Percentiles rank a stretch among this genome's conserved stretches.
Conservation (phyloP, 31 red algal genomes). For the Odonthalia washingtoniensis region DNA sequence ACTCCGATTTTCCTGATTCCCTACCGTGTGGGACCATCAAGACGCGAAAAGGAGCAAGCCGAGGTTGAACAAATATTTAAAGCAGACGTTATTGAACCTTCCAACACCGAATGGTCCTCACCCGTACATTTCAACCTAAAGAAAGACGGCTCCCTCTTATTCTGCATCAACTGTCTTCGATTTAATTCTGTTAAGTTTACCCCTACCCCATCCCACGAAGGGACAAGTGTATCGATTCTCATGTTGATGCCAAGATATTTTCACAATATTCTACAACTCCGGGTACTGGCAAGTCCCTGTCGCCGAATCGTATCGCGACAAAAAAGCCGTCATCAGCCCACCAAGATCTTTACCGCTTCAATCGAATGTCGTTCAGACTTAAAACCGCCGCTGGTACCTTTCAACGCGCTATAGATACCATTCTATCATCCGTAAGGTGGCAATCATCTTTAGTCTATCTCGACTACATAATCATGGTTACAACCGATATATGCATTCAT, state of each 20-base stretch:
- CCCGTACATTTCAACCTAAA: background rate
- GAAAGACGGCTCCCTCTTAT: conserved; percentile 15
- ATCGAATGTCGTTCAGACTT: background rate
- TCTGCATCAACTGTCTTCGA: background rate
- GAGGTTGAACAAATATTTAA: background rate
- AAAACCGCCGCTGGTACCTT: background rate
- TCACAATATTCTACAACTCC: background rate
- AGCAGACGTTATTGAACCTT: background rate
- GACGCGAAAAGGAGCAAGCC: background rate
- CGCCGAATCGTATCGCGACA: background rate
- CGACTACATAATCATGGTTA: conserved; percentile 41
- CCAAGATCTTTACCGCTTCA: background rate
- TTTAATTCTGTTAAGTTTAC: conserved; percentile 25
- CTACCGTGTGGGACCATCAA: background rate
- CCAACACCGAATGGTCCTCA: background rate
- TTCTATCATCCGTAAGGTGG: too few relatives aligned
- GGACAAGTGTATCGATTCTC: conserved; percentile 14
- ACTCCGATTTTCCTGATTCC: background rate
- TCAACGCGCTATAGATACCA: conserved; percentile 7
- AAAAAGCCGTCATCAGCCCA: background rate
- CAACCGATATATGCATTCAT: conserved; percentile 11
- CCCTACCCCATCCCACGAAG: conserved; percentile 1
- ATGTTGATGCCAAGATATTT: background rate
- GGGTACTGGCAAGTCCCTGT: too few relatives aligned
- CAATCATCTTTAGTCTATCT: conserved; percentile 23